Conservation (phyloP, 345 rosid species). For the Hypericum perforatum region DNA sequence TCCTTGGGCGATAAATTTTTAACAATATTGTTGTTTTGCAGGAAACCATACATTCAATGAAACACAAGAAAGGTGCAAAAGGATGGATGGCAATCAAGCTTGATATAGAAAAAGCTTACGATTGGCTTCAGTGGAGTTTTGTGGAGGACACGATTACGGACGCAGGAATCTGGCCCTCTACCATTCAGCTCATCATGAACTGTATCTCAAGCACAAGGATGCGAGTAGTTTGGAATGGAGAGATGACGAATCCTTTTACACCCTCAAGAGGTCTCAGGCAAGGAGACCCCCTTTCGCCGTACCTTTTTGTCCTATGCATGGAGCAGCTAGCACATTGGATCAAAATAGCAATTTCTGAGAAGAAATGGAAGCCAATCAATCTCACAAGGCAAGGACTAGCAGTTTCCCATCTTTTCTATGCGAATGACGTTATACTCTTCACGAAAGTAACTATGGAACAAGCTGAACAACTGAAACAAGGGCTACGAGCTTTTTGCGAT, state of each 20-base stretch:
- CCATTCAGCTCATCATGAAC: neutral
- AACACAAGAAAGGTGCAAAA: too few species aligned
- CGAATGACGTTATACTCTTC: neutral
- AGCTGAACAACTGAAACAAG: neutral
- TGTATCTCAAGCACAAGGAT: neutral
- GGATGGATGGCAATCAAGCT: too few species aligned
- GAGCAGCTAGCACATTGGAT: neutral
- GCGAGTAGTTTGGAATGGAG: neutral
- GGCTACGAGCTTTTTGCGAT: neutral
- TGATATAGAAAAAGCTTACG: too few species aligned
- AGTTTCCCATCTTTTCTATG: neutral
- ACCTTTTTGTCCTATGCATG: neutral
- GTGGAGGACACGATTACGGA: neutral
- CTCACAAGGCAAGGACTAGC: neutral
- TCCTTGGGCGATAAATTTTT: too few species aligned
- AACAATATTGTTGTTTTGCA: too few species aligned
- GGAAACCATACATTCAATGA: too few species aligned
- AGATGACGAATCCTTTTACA: neutral
- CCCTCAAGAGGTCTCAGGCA: neutral
- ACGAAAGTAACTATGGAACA: neutral
- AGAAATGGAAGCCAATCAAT: neutral
- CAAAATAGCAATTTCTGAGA: neutral
- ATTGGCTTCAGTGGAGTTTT: neutral
- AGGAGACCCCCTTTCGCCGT: neutral
- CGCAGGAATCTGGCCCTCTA: neutral